These are phyloP conservation scores for Paramecium primaurelia DNA, from an alignment of 73 alveolate species.

Conservation along the genomic window DNA sequence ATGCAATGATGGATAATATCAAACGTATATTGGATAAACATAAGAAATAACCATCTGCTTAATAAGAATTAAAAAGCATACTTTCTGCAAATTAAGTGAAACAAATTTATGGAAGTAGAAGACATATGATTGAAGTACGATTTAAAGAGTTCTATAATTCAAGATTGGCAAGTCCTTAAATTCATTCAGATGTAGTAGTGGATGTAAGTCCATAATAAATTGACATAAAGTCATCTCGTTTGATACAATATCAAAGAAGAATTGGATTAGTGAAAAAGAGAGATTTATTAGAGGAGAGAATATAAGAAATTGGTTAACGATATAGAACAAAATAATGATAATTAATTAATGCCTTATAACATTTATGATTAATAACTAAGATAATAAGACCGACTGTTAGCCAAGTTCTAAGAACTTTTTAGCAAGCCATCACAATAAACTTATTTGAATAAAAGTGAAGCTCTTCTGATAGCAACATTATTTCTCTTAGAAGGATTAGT, in stretches of 20 bases:
- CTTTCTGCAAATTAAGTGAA: background rate
- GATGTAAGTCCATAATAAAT: background rate
- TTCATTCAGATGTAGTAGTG: background rate
- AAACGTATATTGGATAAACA: conserved; percentile 2
- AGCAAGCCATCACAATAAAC: background rate
- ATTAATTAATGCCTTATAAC: background rate
- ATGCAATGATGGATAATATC: conserved; percentile 18
- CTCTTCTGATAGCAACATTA: background rate
- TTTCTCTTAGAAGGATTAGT: background rate
- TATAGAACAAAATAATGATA: background rate
- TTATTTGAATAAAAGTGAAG: background rate
- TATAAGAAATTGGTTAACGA: background rate
- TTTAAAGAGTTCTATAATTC: conserved; percentile 7
- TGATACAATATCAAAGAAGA: background rate
- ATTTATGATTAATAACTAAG: background rate
- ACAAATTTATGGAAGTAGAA: conserved; percentile 5
- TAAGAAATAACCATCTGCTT: background rate
- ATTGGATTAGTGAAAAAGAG: background rate
- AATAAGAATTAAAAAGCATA: background rate
- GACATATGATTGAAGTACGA: conserved; percentile 34
- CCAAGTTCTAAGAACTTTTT: background rate
- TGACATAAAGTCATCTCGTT: background rate
- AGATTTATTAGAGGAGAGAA: background rate
- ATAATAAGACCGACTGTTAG: background rate
- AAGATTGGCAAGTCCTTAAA: background rate